phyloP scores from a whole-genome alignment of 2,329 filamentous ascomycete genomes.

The Arthroderma sp. region DNA sequence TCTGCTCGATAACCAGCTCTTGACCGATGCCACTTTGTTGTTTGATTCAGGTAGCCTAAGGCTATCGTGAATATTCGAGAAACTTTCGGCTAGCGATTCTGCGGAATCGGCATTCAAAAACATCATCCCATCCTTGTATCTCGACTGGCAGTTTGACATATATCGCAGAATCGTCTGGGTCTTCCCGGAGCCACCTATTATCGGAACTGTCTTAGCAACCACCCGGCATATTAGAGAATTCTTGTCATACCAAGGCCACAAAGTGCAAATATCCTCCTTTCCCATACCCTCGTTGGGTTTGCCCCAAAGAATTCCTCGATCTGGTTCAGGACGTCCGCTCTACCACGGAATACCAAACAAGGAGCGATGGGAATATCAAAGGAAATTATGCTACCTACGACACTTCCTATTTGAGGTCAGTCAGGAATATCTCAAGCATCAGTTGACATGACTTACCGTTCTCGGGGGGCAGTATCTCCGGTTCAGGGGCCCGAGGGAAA shows the following conservation, averaged over 20 bases:
- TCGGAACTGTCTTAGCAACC: not conserved
- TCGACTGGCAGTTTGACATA: not conserved
- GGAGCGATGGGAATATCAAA: not conserved
- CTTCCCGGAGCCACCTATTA: constrained; percentile 5
- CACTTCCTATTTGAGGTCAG: not conserved
- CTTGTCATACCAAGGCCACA: constrained; percentile 1
- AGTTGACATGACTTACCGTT: not conserved
- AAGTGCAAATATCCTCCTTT: constrained; percentile 2
- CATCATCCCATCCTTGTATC: constrained; percentile 1
- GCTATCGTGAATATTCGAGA: not conserved
- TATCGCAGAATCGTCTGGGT: constrained; percentile 4
- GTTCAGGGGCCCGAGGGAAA: not conserved
- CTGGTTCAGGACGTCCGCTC: not conserved
- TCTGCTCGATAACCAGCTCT: constrained; percentile 4
- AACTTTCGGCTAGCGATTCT: not conserved
- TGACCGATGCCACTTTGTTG: not conserved
- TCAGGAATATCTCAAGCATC: not conserved
- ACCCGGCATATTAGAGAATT: not conserved
- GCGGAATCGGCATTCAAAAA: constrained; percentile 1
- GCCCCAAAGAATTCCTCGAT: too few species aligned
- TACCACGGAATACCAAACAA: constrained; percentile 1
- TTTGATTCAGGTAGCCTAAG: not conserved
- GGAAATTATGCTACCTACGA: not conserved
- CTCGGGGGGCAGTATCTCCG: not conserved
- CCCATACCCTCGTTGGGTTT: not conserved